Percentiles rank a stretch among this genome's conserved stretches.
Conservation (phyloP, 31 red algal genomes). For the Asparagopsis taxiformis region DNA sequence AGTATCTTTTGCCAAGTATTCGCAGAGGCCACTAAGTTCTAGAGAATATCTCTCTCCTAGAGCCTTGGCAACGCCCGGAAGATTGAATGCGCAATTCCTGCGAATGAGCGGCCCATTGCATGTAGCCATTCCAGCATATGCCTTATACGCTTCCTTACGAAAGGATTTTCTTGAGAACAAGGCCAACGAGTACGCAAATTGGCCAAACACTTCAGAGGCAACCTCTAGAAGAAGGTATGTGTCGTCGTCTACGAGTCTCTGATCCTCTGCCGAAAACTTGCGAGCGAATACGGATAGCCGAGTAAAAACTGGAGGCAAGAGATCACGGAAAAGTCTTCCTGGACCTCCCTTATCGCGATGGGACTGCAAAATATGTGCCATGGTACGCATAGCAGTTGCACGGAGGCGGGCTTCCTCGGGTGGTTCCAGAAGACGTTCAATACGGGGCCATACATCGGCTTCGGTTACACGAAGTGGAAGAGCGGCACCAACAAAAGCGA, state of each 20-base stretch:
- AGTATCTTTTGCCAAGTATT: constrained; percentile 71
- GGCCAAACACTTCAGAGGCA: constrained; percentile 77
- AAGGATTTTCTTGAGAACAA: constrained; percentile 40
- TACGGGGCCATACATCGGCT: constrained; percentile 57
- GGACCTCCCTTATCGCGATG: constrained; percentile 48
- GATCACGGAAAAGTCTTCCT: constrained; percentile 37
- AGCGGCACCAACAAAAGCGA: constrained; percentile 62
- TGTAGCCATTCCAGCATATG: constrained; percentile 78
- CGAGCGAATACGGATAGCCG: constrained; percentile 48
- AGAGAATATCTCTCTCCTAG: constrained; percentile 51
- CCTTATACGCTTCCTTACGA: constrained; percentile 74
- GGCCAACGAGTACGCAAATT: constrained; percentile 61
- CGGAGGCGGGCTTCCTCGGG: constrained; percentile 58
- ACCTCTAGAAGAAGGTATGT: constrained; percentile 78
- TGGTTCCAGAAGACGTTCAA: constrained; percentile 47
- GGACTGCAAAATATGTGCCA: constrained; percentile 64
- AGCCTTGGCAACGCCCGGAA: constrained; percentile 68
- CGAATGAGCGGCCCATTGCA: constrained; percentile 83
- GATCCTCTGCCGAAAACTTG: constrained; percentile 59
- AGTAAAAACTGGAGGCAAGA: constrained; percentile 65
- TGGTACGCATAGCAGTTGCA: constrained; percentile 70
- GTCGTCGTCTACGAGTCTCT: constrained; percentile 73
- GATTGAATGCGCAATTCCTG: constrained; percentile 74
- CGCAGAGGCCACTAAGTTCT: constrained; percentile 59
- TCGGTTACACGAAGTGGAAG: constrained; percentile 58